Percentiles rank a stretch among this genome's conserved stretches.
Evolutionary conservation across 164 flowering plant genomes (phyloP).

Genomic region (Vitis cinerea): DNA sequence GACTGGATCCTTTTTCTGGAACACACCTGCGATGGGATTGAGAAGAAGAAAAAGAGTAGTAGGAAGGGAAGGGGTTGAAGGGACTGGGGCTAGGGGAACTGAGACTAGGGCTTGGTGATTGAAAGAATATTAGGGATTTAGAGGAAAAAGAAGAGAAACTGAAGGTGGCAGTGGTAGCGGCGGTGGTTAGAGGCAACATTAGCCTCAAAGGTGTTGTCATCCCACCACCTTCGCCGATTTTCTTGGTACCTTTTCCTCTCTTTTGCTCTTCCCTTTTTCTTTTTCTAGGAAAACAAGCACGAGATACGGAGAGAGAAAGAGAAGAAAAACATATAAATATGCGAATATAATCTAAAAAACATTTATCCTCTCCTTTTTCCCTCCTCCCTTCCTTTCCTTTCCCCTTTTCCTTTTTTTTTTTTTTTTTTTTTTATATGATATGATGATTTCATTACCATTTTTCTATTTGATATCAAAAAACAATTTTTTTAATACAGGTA

Average conservation of each 20-base stretch:
- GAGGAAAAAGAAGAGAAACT: slow-evolving; percentile 7
- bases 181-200: slow-evolving; percentile 15
- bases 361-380: neutral
- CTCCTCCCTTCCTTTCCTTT: neutral
- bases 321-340: neutral
- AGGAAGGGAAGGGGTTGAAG: neutral
- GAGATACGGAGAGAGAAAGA: too few species aligned
- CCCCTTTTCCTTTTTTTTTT: neutral
- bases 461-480: too few species aligned
- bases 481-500: too few species aligned
- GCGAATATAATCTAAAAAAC: neutral
- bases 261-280: neutral
- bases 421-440: neutral
- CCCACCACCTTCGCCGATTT: neutral
- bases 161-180: neutral
- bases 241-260: neutral
- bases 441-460: too few species aligned
- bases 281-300: neutral
- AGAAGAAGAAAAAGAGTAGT: neutral
- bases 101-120: slow-evolving; percentile 8
- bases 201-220: slow-evolving; percentile 23
- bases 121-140: slow-evolving; percentile 2
- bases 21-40: too few species aligned
- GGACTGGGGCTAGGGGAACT: slow-evolving; percentile 2
- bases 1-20: too few species aligned